Evolutionary conservation across 2,329 filamentous ascomycete species (phyloP).

Genomic region (Mollisia scopiformis): DNA sequence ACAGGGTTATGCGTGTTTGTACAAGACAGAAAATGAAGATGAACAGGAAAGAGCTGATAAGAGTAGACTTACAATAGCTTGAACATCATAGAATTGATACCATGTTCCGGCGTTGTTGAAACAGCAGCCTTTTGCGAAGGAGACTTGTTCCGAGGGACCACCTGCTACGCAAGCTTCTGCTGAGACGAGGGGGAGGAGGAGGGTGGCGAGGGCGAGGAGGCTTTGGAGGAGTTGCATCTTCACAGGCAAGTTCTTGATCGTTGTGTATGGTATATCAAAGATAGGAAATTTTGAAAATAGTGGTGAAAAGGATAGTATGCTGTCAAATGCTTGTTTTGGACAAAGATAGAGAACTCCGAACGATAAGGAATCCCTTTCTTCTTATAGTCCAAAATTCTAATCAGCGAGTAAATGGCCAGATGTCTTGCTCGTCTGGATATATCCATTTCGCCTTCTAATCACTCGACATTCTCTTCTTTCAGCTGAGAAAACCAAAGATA

Average conservation of each 20-base stretch:
- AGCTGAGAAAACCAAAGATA: not conserved
- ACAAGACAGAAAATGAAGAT: not conserved
- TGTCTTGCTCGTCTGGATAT: not conserved
- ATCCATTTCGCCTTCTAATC: not conserved
- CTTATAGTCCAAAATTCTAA: not conserved
- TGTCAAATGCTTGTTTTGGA: not conserved
- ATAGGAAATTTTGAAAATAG: not conserved
- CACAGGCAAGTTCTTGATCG: not conserved
- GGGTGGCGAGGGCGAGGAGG: conserved; percentile 9
- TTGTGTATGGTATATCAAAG: too few relatives aligned
- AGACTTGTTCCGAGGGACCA: conserved; percentile 23
- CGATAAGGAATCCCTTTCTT: not conserved
- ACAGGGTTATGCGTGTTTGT: too few relatives aligned
- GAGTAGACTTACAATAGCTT: conserved; percentile 25
- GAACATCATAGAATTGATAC: conserved; percentile 29
- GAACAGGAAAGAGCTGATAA: not conserved
- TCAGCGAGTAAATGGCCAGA: not conserved
- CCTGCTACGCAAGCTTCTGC: conserved; percentile 27
- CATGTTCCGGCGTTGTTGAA: conserved; percentile 22
- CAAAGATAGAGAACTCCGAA: not conserved
- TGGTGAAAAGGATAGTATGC: not conserved
- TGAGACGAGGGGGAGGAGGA: conserved; percentile 17
- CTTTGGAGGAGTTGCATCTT: conserved; percentile 20
- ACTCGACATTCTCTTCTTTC: not conserved
- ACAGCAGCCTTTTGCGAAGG: conserved; percentile 25